These are phyloP conservation scores for Oidium heveae DNA, from an alignment of 2,329 filamentous ascomycete species.

Conservation along the genomic window DNA sequence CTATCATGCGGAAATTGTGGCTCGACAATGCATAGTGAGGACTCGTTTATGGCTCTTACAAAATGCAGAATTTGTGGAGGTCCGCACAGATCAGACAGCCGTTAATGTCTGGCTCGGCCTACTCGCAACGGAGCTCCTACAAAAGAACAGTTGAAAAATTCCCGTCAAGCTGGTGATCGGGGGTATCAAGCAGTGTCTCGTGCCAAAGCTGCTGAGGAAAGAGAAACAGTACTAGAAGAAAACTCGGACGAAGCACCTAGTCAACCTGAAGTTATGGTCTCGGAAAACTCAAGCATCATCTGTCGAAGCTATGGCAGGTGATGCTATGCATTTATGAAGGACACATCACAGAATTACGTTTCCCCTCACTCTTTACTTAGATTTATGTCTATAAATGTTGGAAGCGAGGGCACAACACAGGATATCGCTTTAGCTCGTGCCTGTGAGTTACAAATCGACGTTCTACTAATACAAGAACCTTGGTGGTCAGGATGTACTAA, in stretches of 20 bases:
- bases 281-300: background rate
- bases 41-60: background rate
- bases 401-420: background rate
- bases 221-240: background rate
- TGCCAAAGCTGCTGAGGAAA: background rate
- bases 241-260: background rate
- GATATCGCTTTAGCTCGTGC: background rate
- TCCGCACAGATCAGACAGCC: background rate
- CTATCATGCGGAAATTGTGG: background rate
- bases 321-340: background rate
- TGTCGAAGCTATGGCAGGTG: background rate
- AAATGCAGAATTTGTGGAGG: background rate
- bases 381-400: background rate
- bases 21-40: background rate
- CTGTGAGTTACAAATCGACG: background rate
- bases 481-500: background rate
- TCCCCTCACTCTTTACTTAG: background rate
- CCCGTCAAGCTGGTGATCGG: background rate
- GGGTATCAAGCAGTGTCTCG: background rate
- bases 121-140: background rate
- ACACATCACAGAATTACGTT: background rate
- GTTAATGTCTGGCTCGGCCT: background rate
- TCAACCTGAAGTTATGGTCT: background rate
- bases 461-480: background rate
- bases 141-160: background rate